phyloP scores from a whole-genome alignment of 2,329 filamentous ascomycete species.

The Arthroderma uncinatum region DNA sequence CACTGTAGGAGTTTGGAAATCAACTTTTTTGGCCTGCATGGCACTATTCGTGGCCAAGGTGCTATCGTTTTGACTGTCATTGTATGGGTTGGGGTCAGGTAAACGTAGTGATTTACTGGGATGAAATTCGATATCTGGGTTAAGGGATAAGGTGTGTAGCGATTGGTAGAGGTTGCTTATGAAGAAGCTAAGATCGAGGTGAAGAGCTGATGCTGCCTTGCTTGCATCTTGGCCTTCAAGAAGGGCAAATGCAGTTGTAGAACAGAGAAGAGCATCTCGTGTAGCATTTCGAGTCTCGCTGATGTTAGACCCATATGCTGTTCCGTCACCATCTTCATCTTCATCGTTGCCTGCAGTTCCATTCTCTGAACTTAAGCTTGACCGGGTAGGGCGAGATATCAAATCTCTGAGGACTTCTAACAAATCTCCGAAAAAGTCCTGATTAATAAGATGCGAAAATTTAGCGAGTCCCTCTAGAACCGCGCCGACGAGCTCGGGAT shows the following conservation, averaged over 20 bases:
- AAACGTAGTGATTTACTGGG: conserved; percentile 62
- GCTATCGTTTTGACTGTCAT: conserved; percentile 14
- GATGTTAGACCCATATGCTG: conserved; percentile 21
- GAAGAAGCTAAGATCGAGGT: conserved; percentile 91
- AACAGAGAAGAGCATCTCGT: conserved; percentile 82
- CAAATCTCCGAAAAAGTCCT: conserved; percentile 95
- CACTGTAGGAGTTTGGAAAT: conserved; percentile 88
- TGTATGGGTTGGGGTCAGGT: conserved; percentile 48
- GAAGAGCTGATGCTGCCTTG: conserved; percentile 67
- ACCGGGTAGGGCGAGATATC: conserved; percentile 50
- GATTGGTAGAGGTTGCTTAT: conserved; percentile 85
- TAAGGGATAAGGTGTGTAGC: conserved; percentile 64
- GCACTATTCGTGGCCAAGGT: conserved; percentile 23
- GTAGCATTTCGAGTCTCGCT: conserved; percentile 56
- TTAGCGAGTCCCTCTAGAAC: conserved; percentile 88
- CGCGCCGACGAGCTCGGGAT: conserved; percentile 83
- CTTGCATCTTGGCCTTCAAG: conserved; percentile 86
- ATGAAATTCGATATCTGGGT: conserved; percentile 73
- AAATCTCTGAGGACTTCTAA: conserved; percentile 90
- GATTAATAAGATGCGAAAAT: conserved; percentile 94
- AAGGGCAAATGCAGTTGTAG: conserved; percentile 91
- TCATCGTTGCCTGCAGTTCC: conserved; percentile 34
- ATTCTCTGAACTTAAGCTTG: conserved; percentile 38
- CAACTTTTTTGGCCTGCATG: conserved; percentile 58
- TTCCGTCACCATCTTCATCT: conserved; percentile 42